Percentiles rank a stretch among this genome's conserved stretches.
Evolutionary conservation across 139 green algal genomes (phyloP).

Genomic region (Chlorella sp.): DNA sequence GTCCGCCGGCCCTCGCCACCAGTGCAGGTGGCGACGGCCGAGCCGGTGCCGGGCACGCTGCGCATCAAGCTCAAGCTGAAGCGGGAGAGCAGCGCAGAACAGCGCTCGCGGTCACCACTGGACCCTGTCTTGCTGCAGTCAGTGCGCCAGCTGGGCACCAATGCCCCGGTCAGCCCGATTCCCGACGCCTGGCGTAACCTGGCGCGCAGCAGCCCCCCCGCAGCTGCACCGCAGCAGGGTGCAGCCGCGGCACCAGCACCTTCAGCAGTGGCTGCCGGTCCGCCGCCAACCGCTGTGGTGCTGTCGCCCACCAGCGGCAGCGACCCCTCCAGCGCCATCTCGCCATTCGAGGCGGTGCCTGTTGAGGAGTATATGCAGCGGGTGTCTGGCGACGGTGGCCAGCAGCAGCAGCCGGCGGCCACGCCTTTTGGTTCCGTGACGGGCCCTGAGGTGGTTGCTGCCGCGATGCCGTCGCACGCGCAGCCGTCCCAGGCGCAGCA

Average conservation of each 20-base stretch:
- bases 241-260: no score
- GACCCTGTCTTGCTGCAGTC: background rate
- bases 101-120: background rate
- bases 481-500: background rate
- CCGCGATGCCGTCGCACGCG: background rate
- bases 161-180: conserved; percentile 15
- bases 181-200: background rate
- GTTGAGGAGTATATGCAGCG: background rate
- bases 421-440: no score
- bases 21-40: background rate
- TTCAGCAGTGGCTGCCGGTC: no score
- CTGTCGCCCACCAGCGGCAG: background rate
- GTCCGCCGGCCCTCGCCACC: background rate
- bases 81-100: background rate
- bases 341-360: background rate
- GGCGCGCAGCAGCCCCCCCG: background rate
- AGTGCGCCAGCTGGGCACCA: conserved; percentile 7
- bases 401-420: background rate
- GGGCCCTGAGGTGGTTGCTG: no score
- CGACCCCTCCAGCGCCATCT: background rate
- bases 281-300: no score
- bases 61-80: conserved; percentile 15
- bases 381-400: background rate
- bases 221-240: background rate
- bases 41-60: conserved; percentile 5